Evolutionary conservation across 768 basidiomycete species (phyloP), one percentile per base, ranked within the genome.

Genomic region (Phlebiopsis gigantea): DNA sequence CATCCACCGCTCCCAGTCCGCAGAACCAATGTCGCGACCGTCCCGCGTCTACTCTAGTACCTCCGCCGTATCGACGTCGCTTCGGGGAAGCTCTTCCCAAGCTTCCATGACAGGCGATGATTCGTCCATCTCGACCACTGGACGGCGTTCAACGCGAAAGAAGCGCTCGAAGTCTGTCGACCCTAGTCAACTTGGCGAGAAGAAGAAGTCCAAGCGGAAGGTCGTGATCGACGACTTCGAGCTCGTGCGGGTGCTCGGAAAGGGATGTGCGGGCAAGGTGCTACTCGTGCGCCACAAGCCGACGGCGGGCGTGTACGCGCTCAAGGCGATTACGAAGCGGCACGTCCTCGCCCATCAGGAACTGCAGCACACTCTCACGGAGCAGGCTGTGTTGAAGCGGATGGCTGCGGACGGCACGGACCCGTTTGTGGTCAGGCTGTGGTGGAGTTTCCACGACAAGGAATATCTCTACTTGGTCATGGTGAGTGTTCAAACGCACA

Each of bases 361-460:
- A 72, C 76, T 99, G 55, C 87, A 90, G 66, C 97, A 98, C 72
- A 98, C 96, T 2, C 77, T 97, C 60, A 96, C 95, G 2, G 97
- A 99, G 73, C 93, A 98, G 71, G 87, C 90, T 6, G 96, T 99
- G 29, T 73, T 99, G 67, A 94, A 91, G 73, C 80, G 91, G 43
- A 95, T 98, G 88, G 90, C 93, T 0, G 90, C 92, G 4, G 85
- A 88, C 64, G 82, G 84, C 57, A 80, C 82, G 63, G 93, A 98
- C 68, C 93, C 93, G 10, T 99, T 98, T 69, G 90, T 98, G 52
- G 93, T 98, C 59, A 92, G 88, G 70, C 81, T 99, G 17, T 91
- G 93, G 84, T 95, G 91, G 88, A 90, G 90, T 72, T 99, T 98
- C 75, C 95, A 98, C 72, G 95, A 98, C 73, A 90, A 90, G 73